phyloP scores from a whole-genome alignment of 257 asterid species.

The Fraxinus excelsior region DNA sequence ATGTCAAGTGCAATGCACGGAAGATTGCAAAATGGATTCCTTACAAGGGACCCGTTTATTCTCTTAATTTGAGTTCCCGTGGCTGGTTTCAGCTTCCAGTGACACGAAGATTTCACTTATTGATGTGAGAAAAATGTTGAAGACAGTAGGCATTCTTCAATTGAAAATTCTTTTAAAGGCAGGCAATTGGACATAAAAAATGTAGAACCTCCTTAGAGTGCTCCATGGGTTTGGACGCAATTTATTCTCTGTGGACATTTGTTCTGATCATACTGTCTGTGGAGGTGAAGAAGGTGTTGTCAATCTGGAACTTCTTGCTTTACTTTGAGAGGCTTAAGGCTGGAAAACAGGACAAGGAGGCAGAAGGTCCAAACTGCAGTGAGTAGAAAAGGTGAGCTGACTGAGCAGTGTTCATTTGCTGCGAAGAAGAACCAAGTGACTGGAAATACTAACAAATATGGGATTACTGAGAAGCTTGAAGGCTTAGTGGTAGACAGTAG shows the following conservation, averaged over 20 bases:
- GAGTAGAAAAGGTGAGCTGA: conserved; percentile 45
- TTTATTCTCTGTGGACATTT: conserved; percentile 68
- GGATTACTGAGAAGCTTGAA: conserved; percentile 71
- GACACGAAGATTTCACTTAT: conserved; percentile 86
- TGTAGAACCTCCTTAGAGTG: conserved; percentile 87
- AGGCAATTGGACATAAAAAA: conserved; percentile 33
- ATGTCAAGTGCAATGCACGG: conserved; percentile 32
- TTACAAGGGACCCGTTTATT: conserved; percentile 70
- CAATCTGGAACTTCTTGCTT: conserved; percentile 81
- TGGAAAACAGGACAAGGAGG: conserved; percentile 84
- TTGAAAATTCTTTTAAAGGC: conserved; percentile 29
- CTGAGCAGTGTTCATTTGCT: conserved; percentile 71
- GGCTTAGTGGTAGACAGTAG: conserved; percentile 44
- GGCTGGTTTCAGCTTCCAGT: conserved; percentile 87
- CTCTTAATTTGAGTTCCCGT: conserved; percentile 93
- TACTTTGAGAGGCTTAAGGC: conserved; percentile 56
- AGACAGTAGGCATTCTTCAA: conserved; percentile 35
- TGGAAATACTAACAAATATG: conserved; percentile 61
- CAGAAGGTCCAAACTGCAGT: conserved; percentile 51
- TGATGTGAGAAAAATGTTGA: conserved; percentile 75
- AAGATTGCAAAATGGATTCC: conserved; percentile 81
- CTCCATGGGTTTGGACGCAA: conserved; percentile 77
- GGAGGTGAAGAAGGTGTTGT: conserved; percentile 93
- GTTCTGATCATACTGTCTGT: conserved; percentile 77
- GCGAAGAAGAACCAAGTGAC: conserved; percentile 68